phyloP scores from a whole-genome alignment of 2,329 filamentous ascomycete genomes.

The Colletotrichum karsti region DNA sequence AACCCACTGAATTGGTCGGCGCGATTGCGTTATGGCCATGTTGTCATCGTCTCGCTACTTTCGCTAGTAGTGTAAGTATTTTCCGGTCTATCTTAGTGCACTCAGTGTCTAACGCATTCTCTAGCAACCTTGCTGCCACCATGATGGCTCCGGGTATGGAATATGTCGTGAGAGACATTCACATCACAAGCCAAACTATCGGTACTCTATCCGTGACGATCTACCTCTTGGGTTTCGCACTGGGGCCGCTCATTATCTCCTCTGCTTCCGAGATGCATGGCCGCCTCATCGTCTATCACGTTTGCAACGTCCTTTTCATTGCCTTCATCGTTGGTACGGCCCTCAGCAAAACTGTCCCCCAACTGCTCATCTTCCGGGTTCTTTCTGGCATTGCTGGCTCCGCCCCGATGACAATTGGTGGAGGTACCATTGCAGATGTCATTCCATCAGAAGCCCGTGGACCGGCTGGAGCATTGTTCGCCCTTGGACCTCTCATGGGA shows the following conservation, averaged over 20 bases:
- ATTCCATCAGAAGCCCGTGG: slow-evolving; percentile 40
- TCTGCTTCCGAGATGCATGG: slow-evolving; percentile 50
- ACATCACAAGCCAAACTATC: slow-evolving; percentile 51
- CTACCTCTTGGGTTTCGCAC: slow-evolving; percentile 70
- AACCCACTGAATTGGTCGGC: slow-evolving; percentile 69
- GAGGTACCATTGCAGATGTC: slow-evolving; percentile 46
- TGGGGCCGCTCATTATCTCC: slow-evolving; percentile 63
- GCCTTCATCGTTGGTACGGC: slow-evolving; percentile 41
- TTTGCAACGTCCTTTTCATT: slow-evolving; percentile 39
- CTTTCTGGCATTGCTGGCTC: slow-evolving; percentile 37
- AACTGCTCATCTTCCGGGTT: slow-evolving; percentile 42
- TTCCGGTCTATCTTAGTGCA: background rate
- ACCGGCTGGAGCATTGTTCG: slow-evolving; percentile 45
- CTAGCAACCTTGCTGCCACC: slow-evolving; percentile 49
- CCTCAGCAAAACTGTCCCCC: slow-evolving; percentile 31
- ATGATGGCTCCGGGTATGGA: slow-evolving; percentile 66
- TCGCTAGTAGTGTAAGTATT: background rate
- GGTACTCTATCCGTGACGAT: slow-evolving; percentile 65
- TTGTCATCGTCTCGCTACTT: slow-evolving; percentile 39
- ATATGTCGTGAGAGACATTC: slow-evolving; percentile 59
- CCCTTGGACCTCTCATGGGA: slow-evolving; percentile 43
- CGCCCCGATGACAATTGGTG: slow-evolving; percentile 40
- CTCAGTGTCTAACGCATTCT: background rate
- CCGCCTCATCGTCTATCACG: slow-evolving; percentile 39
- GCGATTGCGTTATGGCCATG: slow-evolving; percentile 44